Evolutionary conservation across 169 alveolate genomes (phyloP), one percentile per base, ranked within the genome.

Genomic region (Theileria parva): DNA sequence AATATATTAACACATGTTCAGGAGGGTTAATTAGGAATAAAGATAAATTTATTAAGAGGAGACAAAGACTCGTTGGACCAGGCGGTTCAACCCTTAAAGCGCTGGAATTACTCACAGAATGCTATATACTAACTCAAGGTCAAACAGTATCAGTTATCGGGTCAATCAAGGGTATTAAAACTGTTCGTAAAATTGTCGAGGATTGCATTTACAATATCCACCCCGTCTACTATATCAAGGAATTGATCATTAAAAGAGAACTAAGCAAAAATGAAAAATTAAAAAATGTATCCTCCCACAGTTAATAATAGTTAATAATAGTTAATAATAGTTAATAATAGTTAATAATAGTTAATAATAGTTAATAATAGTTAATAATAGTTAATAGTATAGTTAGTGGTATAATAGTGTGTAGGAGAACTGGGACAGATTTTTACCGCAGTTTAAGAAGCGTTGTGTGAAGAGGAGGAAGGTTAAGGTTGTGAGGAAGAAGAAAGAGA

Each of bases 1-100:
- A 44, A 11, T 44, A 1, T 44, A 1, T 44, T 8, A 4, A 44
- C 12, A 44, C 1, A 13, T 44, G 53, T 44, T 44, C 8, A 63
- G 98, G 99, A 78, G 97, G 98, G 34, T 79, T 89, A 28, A 94
- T 95, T 19, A 88, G 98, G 32, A 97, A 96, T 88, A 97, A 96
- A 90, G 99, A 98, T 86, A 96, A 96, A 86, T 97, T 98, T 86
- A 97, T 98, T 28, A 98, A 98, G 91, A 94, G 99, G 67, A 95
- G 99, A 79, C 98, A 98, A 86, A 93, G 99, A 73, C 88, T 98
- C 27, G 98, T 98, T 48, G 99, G 99, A 23, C 99, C 99, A 21
- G 97, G 97, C 81, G 99, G 99, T 37, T 94, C 98, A 80, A 98
- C 99, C 2, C 88, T 98, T 63, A 98, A 98, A 91, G 98, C 99